Percentiles rank a stretch among this genome's conserved stretches.
Conservation (phyloP, 1,139 yeast species). For the Yamadazyma sp. region DNA sequence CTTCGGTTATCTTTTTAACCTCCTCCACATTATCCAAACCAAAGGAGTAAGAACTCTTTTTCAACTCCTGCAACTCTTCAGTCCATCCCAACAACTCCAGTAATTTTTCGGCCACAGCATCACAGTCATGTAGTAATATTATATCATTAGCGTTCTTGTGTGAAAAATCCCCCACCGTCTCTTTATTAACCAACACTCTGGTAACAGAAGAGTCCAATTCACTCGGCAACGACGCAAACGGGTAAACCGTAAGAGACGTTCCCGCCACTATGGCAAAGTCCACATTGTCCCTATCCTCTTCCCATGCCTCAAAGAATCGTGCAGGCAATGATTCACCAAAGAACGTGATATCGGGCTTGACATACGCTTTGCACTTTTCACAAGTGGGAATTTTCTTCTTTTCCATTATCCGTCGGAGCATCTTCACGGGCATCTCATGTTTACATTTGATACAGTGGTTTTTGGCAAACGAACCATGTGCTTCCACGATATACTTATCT, state of each 20-base stretch:
- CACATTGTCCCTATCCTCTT: constrained; percentile 56
- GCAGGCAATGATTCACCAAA: constrained; percentile 85
- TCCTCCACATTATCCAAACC: constrained; percentile 15
- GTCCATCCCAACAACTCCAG: constrained; percentile 66
- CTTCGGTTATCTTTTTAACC: constrained; percentile 6
- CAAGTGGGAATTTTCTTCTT: constrained; percentile 53
- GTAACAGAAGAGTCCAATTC: constrained; percentile 51
- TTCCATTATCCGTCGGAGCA: constrained; percentile 45
- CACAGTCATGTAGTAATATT: constrained; percentile 62
- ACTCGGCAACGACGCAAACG: constrained; percentile 81
- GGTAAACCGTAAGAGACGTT: constrained; percentile 83
- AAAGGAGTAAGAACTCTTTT: constrained; percentile 18
- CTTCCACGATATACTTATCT: constrained; percentile 71
- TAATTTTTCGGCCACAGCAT: constrained; percentile 54
- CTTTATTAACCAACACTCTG: constrained; percentile 72
- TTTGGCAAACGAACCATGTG: constrained; percentile 89
- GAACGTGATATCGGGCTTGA: constrained; percentile 91
- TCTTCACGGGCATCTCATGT: constrained; percentile 50
- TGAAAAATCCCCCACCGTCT: constrained; percentile 71
- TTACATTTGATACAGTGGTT: constrained; percentile 82
- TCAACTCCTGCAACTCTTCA: constrained; percentile 43
- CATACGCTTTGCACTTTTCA: constrained; percentile 61
- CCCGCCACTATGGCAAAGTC: constrained; percentile 89
- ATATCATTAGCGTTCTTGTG: constrained; percentile 57
- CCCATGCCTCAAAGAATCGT: constrained; percentile 67